Base-by-base conservation (phyloP, 1,284 basidiomycete species). In the Cerrena zonata region DNA sequence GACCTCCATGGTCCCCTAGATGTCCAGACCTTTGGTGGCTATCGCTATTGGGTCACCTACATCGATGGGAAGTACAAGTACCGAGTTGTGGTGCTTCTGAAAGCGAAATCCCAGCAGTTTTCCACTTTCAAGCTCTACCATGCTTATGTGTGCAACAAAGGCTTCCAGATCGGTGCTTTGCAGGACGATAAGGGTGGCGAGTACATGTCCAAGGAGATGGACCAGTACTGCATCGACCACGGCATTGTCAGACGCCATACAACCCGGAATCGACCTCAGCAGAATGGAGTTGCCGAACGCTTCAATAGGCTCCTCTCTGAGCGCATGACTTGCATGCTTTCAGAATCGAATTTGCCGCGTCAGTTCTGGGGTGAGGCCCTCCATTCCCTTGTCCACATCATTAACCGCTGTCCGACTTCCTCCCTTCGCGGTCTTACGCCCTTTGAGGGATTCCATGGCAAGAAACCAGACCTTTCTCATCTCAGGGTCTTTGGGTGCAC, bases 1-100 rank as follows among this genome's bases (percentile, higher is more conserved):
- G 71, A 73, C 50, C 51, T 72, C 5, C 60, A 68, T 53, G 67
- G 67, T 38, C 68, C 60, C 27, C 48, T 69, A 12, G 56, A 59
- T 13, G 53, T 58, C 18, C 41, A 37, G n/a, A 61, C 63, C 22
- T 50, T 38, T 15, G 50, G 55, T 24, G 68, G 68, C 4, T 61
- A 58, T 42, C 55, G 53, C 4, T 72, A 70, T 54, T 66, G 62
- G 61, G 56, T 69, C n/a, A 63, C 61, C 1, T 68, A 70, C 53
- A 66, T 69, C 46, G 65, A 71, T 54, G 62, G 70, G 46, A 54
- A 51, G 39, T 56, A 58, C 3, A 50, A 53, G 5, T 58, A 58
- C 21, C 44, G 56, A 40, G 59, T 49, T 39, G 57, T 63, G 1
- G 45, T 54, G 25, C 55, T 61, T 7, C 52, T 72, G n/a, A 60